Percentiles rank a stretch among this genome's conserved stretches.
phyloP scores from a whole-genome alignment of 148 eudicot species.

The Cornus florida region DNA sequence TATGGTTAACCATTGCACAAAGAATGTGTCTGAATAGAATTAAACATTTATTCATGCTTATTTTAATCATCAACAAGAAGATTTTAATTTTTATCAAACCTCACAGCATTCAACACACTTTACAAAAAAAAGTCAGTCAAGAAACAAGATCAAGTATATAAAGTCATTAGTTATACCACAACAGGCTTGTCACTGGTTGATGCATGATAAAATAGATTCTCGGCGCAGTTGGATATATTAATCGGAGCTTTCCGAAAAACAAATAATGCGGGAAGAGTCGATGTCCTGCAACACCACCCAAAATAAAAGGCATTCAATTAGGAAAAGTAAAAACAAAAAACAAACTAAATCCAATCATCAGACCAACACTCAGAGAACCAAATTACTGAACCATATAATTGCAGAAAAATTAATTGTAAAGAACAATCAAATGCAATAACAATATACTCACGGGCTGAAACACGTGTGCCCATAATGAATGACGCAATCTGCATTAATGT shows the following conservation, averaged over 20 bases:
- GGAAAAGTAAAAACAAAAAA: neutral
- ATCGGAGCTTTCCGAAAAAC: conserved; percentile 75
- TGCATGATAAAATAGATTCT: conserved; percentile 40
- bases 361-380: neutral
- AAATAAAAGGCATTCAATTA: neutral
- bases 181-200: conserved; percentile 49
- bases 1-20: neutral
- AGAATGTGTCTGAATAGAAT: neutral
- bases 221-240: conserved; percentile 43
- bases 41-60: neutral
- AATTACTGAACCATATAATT: neutral
- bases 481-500: conserved; percentile 82
- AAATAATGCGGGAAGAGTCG: conserved; percentile 83
- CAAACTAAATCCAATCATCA: neutral
- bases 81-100: neutral
- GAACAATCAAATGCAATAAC: neutral
- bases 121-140: neutral
- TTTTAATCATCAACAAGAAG: neutral
- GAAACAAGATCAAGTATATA: conserved; percentile 1
- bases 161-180: conserved; percentile 43
- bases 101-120: neutral
- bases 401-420: neutral
- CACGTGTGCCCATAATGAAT: conserved; percentile 93
- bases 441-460: conserved; percentile 83
- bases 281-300: conserved; percentile 49